These are phyloP conservation scores for Parasarocladium wereldwijsianum DNA, from an alignment of 2,329 filamentous ascomycete species.

Conservation along the genomic window DNA sequence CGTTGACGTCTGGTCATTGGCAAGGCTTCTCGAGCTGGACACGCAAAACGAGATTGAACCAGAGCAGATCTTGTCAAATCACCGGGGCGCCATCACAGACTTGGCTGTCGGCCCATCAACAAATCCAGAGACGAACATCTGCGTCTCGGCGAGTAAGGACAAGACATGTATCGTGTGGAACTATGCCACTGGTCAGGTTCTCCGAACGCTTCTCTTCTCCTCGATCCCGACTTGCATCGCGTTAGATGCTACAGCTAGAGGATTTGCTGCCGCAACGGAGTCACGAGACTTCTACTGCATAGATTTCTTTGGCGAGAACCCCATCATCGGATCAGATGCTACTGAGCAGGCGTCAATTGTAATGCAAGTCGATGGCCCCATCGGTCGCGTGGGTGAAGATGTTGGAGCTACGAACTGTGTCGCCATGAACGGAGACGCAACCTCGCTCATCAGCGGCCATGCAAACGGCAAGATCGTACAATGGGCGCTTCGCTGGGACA, in stretches of 20 bases:
- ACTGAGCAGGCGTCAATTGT: slow-evolving; percentile 40
- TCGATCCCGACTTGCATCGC: slow-evolving; percentile 55
- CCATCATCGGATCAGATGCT: slow-evolving; percentile 37
- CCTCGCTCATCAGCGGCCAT: slow-evolving; percentile 67
- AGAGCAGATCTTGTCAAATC: slow-evolving; percentile 61
- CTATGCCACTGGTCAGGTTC: slow-evolving; percentile 59
- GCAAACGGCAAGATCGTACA: slow-evolving; percentile 60
- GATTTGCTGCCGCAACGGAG: slow-evolving; percentile 66
- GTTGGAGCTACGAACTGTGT: slow-evolving; percentile 52
- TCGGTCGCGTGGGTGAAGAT: slow-evolving; percentile 44
- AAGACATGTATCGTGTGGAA: slow-evolving; percentile 91
- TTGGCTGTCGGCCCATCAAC: slow-evolving; percentile 49
- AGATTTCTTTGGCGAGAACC: slow-evolving; percentile 49
- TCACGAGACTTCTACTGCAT: slow-evolving; percentile 69
- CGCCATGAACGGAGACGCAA: slow-evolving; percentile 69
- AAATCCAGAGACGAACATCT: slow-evolving; percentile 59
- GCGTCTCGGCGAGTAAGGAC: slow-evolving; percentile 71
- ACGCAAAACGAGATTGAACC: slow-evolving; percentile 48
- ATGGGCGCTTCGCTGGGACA: slow-evolving; percentile 58
- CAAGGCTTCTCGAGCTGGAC: slow-evolving; percentile 51
- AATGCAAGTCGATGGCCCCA: slow-evolving; percentile 37
- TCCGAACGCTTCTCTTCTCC: slow-evolving; percentile 73
- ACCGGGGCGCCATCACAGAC: slow-evolving; percentile 58
- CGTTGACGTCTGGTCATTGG: slow-evolving; percentile 81
- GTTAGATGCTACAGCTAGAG: slow-evolving; percentile 72